Percentiles rank a stretch among this genome's conserved stretches.
phyloP scores from a whole-genome alignment of 75 land plant genomes.

The Azolla pinnata region DNA sequence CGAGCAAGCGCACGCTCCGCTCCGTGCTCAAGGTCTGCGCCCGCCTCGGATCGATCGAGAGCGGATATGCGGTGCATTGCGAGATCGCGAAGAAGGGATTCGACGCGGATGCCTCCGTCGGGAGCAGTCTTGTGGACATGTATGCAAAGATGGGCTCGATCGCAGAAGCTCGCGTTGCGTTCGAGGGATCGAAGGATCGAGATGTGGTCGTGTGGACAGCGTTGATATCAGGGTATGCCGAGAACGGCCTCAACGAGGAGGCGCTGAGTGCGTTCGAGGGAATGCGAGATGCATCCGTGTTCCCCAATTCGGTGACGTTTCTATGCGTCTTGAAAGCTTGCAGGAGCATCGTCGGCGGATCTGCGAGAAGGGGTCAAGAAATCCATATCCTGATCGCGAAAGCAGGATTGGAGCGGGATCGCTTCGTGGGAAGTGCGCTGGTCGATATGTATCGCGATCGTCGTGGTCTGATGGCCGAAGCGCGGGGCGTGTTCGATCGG shows the following conservation, averaged over 20 bases:
- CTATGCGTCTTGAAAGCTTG: constrained; percentile 9
- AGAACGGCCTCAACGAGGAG: neutral
- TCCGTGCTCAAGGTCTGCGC: constrained; percentile 6
- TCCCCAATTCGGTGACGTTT: constrained; percentile 4
- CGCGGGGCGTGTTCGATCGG: constrained; percentile 4
- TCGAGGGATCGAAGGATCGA: neutral
- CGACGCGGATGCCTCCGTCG: neutral
- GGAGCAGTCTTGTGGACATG: constrained; percentile 2
- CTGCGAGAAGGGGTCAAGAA: neutral
- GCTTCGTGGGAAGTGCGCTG: constrained; percentile 9
- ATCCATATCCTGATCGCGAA: neutral
- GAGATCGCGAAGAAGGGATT: neutral
- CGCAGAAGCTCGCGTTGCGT: neutral
- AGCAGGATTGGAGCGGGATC: neutral
- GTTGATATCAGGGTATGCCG: constrained; percentile 12
- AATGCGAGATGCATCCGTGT: constrained; percentile 1
- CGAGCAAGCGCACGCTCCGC: no score
- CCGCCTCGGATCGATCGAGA: neutral
- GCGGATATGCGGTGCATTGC: constrained; percentile 5
- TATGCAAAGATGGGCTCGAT: constrained; percentile 16
- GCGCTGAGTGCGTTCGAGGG: constrained; percentile 5
- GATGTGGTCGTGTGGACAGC: constrained; percentile 11
- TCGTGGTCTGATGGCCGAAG: constrained; percentile 7
- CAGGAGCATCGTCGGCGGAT: constrained; percentile 1
- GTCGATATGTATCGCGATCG: constrained; percentile 20